Percentiles rank a stretch among this genome's conserved stretches.
Conservation (phyloP, 768 basidiomycete genomes). For the Strobilomyces dryophilus region DNA sequence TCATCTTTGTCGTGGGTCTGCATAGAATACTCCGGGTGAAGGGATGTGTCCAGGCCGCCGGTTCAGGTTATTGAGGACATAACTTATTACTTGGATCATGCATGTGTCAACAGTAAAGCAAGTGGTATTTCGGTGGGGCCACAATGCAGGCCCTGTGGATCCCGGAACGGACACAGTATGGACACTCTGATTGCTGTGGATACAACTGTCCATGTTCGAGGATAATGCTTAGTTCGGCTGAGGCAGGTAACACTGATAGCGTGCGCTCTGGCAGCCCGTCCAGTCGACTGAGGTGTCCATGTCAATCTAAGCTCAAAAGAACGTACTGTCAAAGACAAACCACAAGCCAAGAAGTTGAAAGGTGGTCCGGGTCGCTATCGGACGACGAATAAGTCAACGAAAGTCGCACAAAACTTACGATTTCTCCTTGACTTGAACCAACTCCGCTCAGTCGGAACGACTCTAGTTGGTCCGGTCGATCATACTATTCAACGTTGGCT, state of each 20-base stretch:
- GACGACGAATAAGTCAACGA: not conserved
- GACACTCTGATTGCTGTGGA: not conserved
- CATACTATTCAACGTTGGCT: not conserved
- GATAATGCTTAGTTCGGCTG: not conserved
- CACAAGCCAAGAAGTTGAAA: not conserved
- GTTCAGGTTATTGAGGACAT: not conserved
- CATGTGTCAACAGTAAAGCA: too few relatives aligned
- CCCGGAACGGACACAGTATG: too few relatives aligned
- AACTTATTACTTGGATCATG: too few relatives aligned
- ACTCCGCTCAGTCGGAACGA: not conserved
- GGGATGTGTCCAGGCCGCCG: not conserved
- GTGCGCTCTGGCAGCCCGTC: not conserved
- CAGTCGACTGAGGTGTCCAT: not conserved
- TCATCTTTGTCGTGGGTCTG: not conserved
- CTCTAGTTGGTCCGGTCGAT: not conserved
- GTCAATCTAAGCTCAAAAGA: not conserved
- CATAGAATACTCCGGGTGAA: not conserved
- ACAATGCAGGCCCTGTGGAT: too few relatives aligned
- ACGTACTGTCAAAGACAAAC: not conserved
- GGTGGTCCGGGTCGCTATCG: not conserved
- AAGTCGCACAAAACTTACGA: not conserved
- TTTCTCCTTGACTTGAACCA: not conserved
- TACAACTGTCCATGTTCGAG: not conserved
- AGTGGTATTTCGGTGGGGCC: too few relatives aligned
- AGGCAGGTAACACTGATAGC: not conserved